Conservation (phyloP, 306 rosid genomes). For the Abrus pulchellus region DNA sequence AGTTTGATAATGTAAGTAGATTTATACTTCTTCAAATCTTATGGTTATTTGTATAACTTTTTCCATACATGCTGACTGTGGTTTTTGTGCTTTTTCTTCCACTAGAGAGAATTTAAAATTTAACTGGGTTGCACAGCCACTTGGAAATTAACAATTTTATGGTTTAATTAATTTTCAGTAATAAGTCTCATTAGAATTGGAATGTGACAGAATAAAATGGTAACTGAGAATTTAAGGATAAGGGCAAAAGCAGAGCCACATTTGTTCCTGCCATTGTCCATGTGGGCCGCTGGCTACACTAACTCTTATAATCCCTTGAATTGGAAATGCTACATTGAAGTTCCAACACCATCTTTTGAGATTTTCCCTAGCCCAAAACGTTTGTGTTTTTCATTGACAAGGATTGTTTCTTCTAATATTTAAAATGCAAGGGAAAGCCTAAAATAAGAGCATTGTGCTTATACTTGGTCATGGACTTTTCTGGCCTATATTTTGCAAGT, state of each 20-base stretch:
- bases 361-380: not conserved
- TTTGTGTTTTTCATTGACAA: not conserved
- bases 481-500: not conserved
- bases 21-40: constrained; percentile 17
- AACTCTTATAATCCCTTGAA: not conserved
- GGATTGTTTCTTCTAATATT: constrained; percentile 5
- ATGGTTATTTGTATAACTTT: constrained; percentile 32
- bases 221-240: no score
- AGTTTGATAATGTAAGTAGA: constrained; percentile 85
- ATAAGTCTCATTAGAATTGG: no score
- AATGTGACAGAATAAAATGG: no score
- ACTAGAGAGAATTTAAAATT: no score
- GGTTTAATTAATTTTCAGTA: no score
- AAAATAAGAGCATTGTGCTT: not conserved
- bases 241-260: not conserved
- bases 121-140: no score
- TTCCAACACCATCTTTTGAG: not conserved
- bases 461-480: not conserved
- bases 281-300: not conserved
- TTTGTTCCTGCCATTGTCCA: not conserved
- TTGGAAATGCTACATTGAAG: constrained; percentile 1
- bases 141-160: no score
- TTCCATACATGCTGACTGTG: constrained; percentile 10
- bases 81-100: constrained; percentile 12
- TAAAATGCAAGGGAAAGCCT: not conserved